Base-by-base conservation (phyloP, 371 early-diverging fungal species). In the Mucor velutinosus region DNA sequence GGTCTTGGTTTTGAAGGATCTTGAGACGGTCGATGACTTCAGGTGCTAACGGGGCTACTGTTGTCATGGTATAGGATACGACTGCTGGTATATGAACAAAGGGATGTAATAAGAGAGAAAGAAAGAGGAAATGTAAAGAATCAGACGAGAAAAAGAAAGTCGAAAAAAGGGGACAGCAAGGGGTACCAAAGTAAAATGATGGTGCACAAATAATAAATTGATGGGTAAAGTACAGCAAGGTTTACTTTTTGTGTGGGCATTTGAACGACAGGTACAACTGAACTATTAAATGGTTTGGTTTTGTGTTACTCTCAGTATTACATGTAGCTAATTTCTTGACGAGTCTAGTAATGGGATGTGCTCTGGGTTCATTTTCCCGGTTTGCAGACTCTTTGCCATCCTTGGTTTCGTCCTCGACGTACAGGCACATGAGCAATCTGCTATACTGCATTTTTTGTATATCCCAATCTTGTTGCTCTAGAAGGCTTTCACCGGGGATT, bases 1-100 rank as follows among this genome's bases (percentile, higher is more conserved):
- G 66, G 57, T 76, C 64, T 27, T 55, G 49, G 10, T 78, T 39
- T 60, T 78, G 79, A 21, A 78, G 70, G 25, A 71, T 51, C 23
- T 47, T 68, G 17, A 79, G 75, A 17, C 70, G 55, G 19, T 74
- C 70, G 25, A 76, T 47, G 7, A 74, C 73, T 58, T 74, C 71
- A 33, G 79, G 79, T 47, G 76, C 67, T 32, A 79, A 71, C 55
- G 72, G 68, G 23, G 58, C 39, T 23, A 23, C 37, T 33, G 58
- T 58, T 58, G 59, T 58, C 59, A 59, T 58, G 8, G 7, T 51
- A 32, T 4, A 25, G 11, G 21, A 51, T 25, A 11, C 23, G 25
- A 5, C 5, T 56, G 15, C 29, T n/a, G 23, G 43, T 7, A 30
- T 27, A 32, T 3, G 7, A 49, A 61, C 19, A 45, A 58, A 51